Evolutionary conservation across 805 yeast genomes (phyloP).

Genomic region (Lipomyces orientalis): DNA sequence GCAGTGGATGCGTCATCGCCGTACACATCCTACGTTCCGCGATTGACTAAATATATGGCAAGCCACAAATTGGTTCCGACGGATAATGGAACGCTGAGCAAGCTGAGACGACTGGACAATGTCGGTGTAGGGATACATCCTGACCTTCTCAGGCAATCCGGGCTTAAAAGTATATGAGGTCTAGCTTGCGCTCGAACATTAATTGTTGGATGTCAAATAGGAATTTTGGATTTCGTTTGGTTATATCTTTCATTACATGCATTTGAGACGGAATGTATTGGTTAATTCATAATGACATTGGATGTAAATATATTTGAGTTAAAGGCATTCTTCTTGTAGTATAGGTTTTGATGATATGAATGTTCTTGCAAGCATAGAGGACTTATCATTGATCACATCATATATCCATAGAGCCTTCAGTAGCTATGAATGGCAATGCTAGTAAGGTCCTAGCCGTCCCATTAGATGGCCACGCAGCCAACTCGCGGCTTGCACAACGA

Average conservation of each 20-base stretch:
- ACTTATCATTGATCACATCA: background rate
- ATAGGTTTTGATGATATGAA: background rate
- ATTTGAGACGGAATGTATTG: background rate
- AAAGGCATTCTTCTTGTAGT: background rate
- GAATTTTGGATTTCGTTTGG: background rate
- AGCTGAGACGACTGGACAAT: background rate
- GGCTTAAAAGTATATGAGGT: background rate
- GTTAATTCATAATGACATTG: background rate
- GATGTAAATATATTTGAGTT: background rate
- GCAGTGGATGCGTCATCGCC: slow-evolving; percentile 5
- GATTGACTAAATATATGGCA: slow-evolving; percentile 8
- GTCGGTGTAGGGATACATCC: background rate
- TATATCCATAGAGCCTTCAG: background rate
- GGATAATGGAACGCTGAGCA: background rate
- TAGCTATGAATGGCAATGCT: background rate
- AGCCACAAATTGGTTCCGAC: background rate
- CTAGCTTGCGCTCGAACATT: background rate
- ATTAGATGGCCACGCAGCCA: background rate
- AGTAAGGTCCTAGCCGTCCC: background rate
- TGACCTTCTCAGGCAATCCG: background rate
- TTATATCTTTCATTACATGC: background rate
- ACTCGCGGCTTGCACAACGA: too few species aligned
- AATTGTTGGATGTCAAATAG: background rate
- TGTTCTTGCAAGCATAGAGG: background rate
- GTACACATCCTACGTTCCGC: slow-evolving; percentile 1